Evolutionary conservation across 805 yeast genomes (phyloP).

Genomic region (Suhomyces xylopsoci): DNA sequence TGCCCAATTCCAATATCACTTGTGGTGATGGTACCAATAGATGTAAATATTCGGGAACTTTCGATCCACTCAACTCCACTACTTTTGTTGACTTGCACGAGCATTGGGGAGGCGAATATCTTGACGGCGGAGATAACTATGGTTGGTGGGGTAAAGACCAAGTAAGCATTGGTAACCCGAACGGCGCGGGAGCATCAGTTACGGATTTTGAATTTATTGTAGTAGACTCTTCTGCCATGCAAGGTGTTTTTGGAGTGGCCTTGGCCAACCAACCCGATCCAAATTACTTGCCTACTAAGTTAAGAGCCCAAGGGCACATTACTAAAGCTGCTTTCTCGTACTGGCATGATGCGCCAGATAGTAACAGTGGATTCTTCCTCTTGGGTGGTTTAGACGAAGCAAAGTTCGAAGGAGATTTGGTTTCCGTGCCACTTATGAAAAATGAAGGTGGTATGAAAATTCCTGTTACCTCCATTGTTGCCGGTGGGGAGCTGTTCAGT

Average conservation of each 20-base stretch:
- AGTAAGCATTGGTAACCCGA: not conserved
- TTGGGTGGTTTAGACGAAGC: constrained; percentile 20
- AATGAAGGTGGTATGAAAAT: not conserved
- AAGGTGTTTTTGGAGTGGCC: not conserved
- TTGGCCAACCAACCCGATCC: not conserved
- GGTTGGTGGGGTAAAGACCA: not conserved
- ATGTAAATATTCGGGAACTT: not conserved
- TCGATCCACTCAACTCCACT: not conserved
- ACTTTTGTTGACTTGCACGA: not conserved
- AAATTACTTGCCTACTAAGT: constrained; percentile 8
- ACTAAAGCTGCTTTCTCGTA: constrained; percentile 9
- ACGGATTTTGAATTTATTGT: not conserved
- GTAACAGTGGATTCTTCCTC: constrained; percentile 16
- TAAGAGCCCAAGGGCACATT: constrained; percentile 10
- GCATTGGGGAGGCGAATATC: not conserved
- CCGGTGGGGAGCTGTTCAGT: constrained; percentile 7
- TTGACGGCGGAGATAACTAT: not conserved
- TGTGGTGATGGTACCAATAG: not conserved
- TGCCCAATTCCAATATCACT: not conserved
- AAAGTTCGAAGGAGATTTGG: constrained; percentile 12
- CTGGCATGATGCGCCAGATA: constrained; percentile 10
- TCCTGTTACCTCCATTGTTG: not conserved
- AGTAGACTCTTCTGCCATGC: no score
- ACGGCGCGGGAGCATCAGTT: not conserved
- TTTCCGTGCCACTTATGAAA: constrained; percentile 8